These are phyloP conservation scores for Mucor sp. DNA, from an alignment of 371 early-diverging fungal genomes.

Conservation along the genomic window DNA sequence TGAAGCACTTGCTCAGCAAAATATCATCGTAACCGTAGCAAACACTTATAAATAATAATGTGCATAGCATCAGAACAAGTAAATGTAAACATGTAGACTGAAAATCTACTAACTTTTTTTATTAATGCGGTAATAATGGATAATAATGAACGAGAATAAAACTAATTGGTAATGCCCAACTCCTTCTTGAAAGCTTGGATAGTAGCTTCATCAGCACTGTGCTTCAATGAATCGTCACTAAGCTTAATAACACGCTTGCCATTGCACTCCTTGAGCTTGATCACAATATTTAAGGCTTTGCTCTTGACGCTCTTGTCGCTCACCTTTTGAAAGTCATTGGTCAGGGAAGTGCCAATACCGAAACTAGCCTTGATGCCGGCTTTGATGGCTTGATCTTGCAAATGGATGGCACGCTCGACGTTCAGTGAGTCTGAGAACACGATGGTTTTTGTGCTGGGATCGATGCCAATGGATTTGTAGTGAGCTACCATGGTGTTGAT, in stretches of 20 bases:
- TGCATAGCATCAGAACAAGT: not conserved
- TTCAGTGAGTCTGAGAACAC: constrained; percentile 76
- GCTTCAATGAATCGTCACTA: constrained; percentile 70
- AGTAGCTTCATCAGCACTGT: constrained; percentile 59
- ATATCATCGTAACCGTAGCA: not conserved
- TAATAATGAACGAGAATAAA: not conserved
- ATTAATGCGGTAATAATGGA: not conserved
- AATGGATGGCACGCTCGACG: constrained; percentile 52
- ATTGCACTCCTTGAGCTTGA: constrained; percentile 67
- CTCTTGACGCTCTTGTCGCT: constrained; percentile 41
- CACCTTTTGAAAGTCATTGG: constrained; percentile 65
- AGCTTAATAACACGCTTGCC: constrained; percentile 71
- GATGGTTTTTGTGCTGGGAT: constrained; percentile 61
- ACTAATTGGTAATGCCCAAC: constrained; percentile 31
- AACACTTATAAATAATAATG: not conserved
- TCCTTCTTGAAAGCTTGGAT: constrained; percentile 49
- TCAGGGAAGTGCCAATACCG: constrained; percentile 81
- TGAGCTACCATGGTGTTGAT: constrained; percentile 56
- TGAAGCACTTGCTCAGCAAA: not conserved
- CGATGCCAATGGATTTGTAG: constrained; percentile 59
- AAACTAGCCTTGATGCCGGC: constrained; percentile 62
- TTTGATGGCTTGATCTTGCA: constrained; percentile 47
- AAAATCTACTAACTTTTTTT: not conserved
- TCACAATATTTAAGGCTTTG: constrained; percentile 74
- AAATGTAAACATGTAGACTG: not conserved